phyloP scores from a whole-genome alignment of 768 basidiomycete species.

The Mrakia blollopis region DNA sequence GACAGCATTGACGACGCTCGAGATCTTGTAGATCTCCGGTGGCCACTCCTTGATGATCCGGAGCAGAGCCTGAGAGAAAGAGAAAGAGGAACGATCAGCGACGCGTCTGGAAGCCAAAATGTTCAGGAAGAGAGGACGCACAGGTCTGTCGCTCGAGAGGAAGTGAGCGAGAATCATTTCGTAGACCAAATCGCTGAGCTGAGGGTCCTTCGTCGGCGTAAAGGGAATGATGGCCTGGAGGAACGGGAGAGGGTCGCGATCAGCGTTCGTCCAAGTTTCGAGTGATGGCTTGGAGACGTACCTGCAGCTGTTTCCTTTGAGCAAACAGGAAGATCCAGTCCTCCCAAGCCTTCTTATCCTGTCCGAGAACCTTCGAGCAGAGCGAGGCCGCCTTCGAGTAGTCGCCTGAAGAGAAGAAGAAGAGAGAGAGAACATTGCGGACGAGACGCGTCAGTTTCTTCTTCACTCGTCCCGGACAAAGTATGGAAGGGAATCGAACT shows the following conservation, averaged over 20 bases:
- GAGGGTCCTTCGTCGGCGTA: constrained; percentile 76
- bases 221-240: constrained; percentile 76
- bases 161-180: constrained; percentile 91
- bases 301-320: constrained; percentile 71
- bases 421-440: no score
- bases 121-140: not conserved
- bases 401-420: constrained; percentile 47
- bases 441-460: not conserved
- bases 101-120: not conserved
- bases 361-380: constrained; percentile 77
- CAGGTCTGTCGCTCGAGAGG: constrained; percentile 65
- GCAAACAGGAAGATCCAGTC: constrained; percentile 90
- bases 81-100: not conserved
- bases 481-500: not conserved
- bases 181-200: constrained; percentile 77
- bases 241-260: not conserved
- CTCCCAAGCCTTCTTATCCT: constrained; percentile 81
- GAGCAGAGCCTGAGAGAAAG: constrained; percentile 57
- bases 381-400: constrained; percentile 75
- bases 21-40: constrained; percentile 77
- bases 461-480: not conserved
- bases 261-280: no score
- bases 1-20: constrained; percentile 82
- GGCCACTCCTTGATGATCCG: constrained; percentile 85
- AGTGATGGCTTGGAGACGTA: constrained; percentile 42